phyloP scores from a whole-genome alignment of 2,329 filamentous ascomycete genomes.

The Annulohypoxylon truncatum region DNA sequence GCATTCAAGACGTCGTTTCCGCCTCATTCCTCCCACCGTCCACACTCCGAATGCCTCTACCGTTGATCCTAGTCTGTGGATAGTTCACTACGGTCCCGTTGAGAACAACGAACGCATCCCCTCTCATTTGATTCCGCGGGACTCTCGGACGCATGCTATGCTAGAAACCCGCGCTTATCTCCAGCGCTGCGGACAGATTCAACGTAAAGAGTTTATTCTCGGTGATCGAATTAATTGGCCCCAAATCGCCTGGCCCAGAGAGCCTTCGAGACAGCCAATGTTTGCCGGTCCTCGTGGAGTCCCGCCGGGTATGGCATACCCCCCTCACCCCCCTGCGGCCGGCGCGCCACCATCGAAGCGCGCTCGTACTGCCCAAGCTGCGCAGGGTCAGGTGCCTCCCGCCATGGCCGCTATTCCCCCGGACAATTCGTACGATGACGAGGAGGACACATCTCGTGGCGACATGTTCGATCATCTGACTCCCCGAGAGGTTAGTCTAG shows the following conservation, averaged over 20 bases:
- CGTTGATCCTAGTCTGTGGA: conserved; percentile 85
- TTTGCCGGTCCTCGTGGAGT: conserved; percentile 62
- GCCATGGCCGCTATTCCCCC: conserved; percentile 55
- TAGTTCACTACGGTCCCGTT: conserved; percentile 87
- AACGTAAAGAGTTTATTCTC: conserved; percentile 94
- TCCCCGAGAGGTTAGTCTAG: conserved; percentile 87
- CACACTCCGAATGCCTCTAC: conserved; percentile 75
- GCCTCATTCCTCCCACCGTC: conserved; percentile 78
- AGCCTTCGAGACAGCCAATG: conserved; percentile 63
- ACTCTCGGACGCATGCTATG: conserved; percentile 68
- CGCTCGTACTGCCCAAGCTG: conserved; percentile 58
- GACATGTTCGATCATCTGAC: conserved; percentile 92
- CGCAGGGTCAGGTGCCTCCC: conserved; percentile 53
- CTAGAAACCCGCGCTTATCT: conserved; percentile 73
- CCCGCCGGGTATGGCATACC: conserved; percentile 72
- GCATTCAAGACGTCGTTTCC: conserved; percentile 87
- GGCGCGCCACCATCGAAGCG: conserved; percentile 68
- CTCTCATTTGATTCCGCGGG: conserved; percentile 72
- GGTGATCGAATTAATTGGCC: conserved; percentile 92
- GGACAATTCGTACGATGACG: conserved; percentile 76
- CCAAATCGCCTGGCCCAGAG: conserved; percentile 76
- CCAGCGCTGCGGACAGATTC: conserved; percentile 81
- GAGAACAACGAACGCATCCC: conserved; percentile 80
- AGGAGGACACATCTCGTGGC: conserved; percentile 87
- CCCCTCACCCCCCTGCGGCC: conserved; percentile 58